Evolutionary conservation across 352 stramenopile genomes (phyloP), one percentile per base, ranked within the genome.

Genomic region (Blastocystis sp.): DNA sequence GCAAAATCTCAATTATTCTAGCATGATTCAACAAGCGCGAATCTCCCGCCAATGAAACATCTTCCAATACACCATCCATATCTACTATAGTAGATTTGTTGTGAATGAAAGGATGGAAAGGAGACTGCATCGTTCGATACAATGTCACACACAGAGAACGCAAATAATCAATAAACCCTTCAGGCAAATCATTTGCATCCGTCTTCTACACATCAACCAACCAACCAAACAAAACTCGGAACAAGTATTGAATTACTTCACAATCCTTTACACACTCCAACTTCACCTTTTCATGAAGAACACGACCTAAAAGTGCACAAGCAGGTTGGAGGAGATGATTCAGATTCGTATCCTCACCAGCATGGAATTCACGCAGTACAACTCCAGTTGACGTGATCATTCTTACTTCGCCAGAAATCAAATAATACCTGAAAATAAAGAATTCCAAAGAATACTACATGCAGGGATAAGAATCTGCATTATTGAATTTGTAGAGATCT

Each of bases 291-390:
- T 84, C 37, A 57, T 53, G 73, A 37, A 84, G 30, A 27, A 33
- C 42, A 30, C 73, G 53, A 9, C 73, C 73, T 19, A 84, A 57
- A 15, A 84, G 54, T 13, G 53, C 53, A n/a, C 11, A 53, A 6
- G 48, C 48, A 6, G 73, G 73, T 57, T 84, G 73, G 1, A 84
- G 73, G 19, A 84, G 48, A 42, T 84, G 73, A 57, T 84, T 84
- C 42, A 84, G n/a, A 56, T 84, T 84, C 22, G 54, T 53, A 19
- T 84, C 73, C 24, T n/a, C 13, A 42, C 33, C 33, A 4, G 42
- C 44, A n/a, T 44, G 33, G 51, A 84, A 84, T 33, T 62, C 51
- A 27, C 73, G 73, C 22, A 84, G 51, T 27, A 42, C 68, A 11
- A 69, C 13, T 6, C 56, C 56, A 2, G 42, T 54, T n/a, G 48